phyloP scores from a whole-genome alignment of 176 grass and related monocot species.

The Avena insularis region DNA sequence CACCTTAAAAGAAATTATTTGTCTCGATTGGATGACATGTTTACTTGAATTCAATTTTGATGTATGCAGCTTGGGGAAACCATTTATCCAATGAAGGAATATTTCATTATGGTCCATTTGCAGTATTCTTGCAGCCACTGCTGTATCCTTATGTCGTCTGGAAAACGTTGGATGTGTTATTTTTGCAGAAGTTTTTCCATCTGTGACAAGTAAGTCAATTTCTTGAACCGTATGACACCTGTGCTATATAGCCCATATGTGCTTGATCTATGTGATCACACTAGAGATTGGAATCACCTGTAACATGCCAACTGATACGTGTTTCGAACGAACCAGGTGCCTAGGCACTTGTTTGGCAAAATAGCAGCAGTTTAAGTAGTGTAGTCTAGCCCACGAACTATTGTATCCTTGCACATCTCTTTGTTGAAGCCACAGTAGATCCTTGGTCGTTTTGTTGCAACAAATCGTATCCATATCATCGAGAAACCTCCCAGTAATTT shows the following conservation, averaged over 20 bases:
- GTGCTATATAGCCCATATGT: too few species aligned
- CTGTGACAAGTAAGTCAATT: constrained; percentile 82
- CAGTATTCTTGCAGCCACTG: constrained; percentile 91
- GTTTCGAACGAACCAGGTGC: neutral
- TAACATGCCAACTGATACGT: neutral
- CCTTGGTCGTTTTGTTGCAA: constrained; percentile 12
- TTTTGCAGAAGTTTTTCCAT: constrained; percentile 87
- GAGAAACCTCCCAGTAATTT: constrained; percentile 16
- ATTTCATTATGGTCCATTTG: constrained; percentile 99
- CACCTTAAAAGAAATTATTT: too few species aligned
- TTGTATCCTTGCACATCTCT: constrained; percentile 1
- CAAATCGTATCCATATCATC: neutral
- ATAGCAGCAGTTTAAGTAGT: neutral
- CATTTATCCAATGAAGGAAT: constrained; percentile 97
- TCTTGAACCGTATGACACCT: constrained; percentile 8
- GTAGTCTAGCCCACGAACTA: neutral
- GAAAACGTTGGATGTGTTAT: constrained; percentile 89
- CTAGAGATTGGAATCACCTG: neutral
- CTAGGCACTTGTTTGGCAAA: neutral
- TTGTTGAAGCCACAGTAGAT: constrained; percentile 8
- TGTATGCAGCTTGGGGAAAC: constrained; percentile 86
- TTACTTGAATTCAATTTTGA: constrained; percentile 52
- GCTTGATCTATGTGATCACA: neutral
- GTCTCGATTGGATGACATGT: neutral
- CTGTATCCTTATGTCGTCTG: constrained; percentile 86